Percentiles rank a stretch among this genome's conserved stretches.
Evolutionary conservation across 2,329 filamentous ascomycete genomes (phyloP).

Genomic region (Colletotrichum spinosum): DNA sequence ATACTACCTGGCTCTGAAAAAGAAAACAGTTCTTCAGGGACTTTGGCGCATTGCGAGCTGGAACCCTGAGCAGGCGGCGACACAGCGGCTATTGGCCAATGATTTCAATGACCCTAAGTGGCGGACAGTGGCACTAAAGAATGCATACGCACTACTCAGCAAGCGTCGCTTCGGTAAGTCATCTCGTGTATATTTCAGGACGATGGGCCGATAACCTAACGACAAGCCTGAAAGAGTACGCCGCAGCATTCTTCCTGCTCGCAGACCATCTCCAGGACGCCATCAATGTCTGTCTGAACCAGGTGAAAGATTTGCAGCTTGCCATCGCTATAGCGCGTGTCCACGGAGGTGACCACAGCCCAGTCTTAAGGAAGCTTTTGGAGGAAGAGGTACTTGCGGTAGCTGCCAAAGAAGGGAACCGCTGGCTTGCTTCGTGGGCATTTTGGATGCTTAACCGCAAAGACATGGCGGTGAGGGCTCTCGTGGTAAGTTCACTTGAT

Average conservation of each 20-base stretch:
- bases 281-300: slow-evolving; percentile 85
- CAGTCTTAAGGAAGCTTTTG: slow-evolving; percentile 78
- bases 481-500: slow-evolving; percentile 72
- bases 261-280: slow-evolving; percentile 88
- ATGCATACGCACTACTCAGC: slow-evolving; percentile 94
- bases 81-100: slow-evolving; percentile 84
- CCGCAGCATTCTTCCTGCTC: slow-evolving; percentile 93
- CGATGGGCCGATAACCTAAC: slow-evolving; percentile 39
- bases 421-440: slow-evolving; percentile 95
- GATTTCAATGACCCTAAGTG: slow-evolving; percentile 90
- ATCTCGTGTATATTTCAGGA: not conserved
- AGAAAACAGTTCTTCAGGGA: slow-evolving; percentile 90
- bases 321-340: slow-evolving; percentile 89
- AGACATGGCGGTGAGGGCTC: slow-evolving; percentile 84
- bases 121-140: slow-evolving; percentile 91
- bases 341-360: slow-evolving; percentile 86
- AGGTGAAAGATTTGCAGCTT: slow-evolving; percentile 89
- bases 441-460: slow-evolving; percentile 90
- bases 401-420: slow-evolving; percentile 84
- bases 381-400: slow-evolving; percentile 82
- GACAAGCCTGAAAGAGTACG: slow-evolving; percentile 79
- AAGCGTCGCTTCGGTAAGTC: slow-evolving; percentile 83
- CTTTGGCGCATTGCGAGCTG: slow-evolving; percentile 95
- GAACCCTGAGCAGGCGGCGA: slow-evolving; percentile 86
- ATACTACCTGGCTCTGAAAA: slow-evolving; percentile 89